A percentile compares a stretch with the other conserved stretches of the same genome.
Conservation (phyloP, 2,329 filamentous ascomycete species). For the Cytospora leucostoma region DNA sequence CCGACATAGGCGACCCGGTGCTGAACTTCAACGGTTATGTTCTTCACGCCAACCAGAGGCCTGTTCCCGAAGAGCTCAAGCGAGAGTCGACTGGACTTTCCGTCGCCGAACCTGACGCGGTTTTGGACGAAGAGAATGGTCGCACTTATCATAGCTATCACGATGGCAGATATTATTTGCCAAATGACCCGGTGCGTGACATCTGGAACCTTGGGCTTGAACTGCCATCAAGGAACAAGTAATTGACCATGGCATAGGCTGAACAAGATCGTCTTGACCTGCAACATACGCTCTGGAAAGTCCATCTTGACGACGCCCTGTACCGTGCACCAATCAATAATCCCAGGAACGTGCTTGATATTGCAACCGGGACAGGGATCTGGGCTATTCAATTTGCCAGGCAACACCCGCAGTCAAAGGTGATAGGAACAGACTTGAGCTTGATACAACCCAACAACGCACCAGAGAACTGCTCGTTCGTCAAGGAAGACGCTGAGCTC, state of each 20-base stretch:
- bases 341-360: slow-evolving; percentile 17
- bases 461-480: slow-evolving; percentile 18
- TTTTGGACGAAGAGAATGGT: slow-evolving; percentile 23
- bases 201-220: not conserved
- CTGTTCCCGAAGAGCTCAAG: slow-evolving; percentile 24
- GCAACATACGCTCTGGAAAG: slow-evolving; percentile 20
- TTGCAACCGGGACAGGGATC: slow-evolving; percentile 23
- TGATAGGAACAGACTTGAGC: slow-evolving; percentile 23
- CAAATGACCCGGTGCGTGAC: slow-evolving; percentile 14
- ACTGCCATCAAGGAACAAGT: not conserved
- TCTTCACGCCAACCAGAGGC: slow-evolving; percentile 15
- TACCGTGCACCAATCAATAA: slow-evolving; percentile 15
- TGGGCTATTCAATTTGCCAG: slow-evolving; percentile 22
- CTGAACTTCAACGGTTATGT: slow-evolving; percentile 21
- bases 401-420: slow-evolving; percentile 11
- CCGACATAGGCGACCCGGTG: not conserved
- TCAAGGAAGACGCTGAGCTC: slow-evolving; percentile 21
- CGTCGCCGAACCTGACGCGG: slow-evolving; percentile 19
- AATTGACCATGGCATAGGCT: not conserved
- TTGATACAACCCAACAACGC: slow-evolving; percentile 15
- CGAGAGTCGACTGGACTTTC: slow-evolving; percentile 21
- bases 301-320: slow-evolving; percentile 14
- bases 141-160: slow-evolving; percentile 26
- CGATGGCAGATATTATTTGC: slow-evolving; percentile 18
- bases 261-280: slow-evolving; percentile 19